Base-by-base conservation (phyloP, 805 yeast genomes). In the Komagataella pastoris region DNA sequence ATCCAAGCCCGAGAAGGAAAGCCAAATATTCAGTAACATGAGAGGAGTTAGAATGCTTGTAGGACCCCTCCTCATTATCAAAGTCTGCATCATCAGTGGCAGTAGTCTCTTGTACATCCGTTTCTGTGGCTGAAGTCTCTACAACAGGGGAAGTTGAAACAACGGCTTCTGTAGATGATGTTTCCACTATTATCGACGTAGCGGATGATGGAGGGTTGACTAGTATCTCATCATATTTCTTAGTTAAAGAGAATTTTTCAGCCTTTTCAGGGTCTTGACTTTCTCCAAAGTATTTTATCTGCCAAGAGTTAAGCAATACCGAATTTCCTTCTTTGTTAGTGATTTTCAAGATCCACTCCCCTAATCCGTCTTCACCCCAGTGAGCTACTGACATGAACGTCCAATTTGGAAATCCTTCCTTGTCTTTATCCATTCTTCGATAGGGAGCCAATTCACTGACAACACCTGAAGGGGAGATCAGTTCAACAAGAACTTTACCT, bases 301-400 rank as follows among this genome's bases (percentile, higher is more conserved):
- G 83, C 95, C 96, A 93, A 59, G 76, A 71, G 47, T 75, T 67
- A 46, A 93, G 72, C 1, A 60, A 67, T 2, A 74, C 64, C 2
- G 62, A 61, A 52, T 70, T 68, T 1, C 60, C 65, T 6, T 64
- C 70, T 44, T 68, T 66, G 49, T 77, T 75, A n/a, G 64, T 60
- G 1, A 90, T 90, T 56, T 74, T 79, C 17, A 93, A 59, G 44
- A 66, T 79, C 99, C 99, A 93, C 4, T 76, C 79, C 8, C 99
- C 99, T 23, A 66, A 66, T 2, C 90, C 91, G 2, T 62, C 49
- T 58, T 84, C 90, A 45, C 97, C 97, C 97, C 98, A 93, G 64
- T 93, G 98, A 1, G 96, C 97, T n/a, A 93, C 98, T 8, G 91
- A 78, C 88, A 90, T 88, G 62, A 93, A 93, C 1, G 87, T 85